phyloP scores from a whole-genome alignment of 805 yeast genomes.

The Suhomyces canberraensis region DNA sequence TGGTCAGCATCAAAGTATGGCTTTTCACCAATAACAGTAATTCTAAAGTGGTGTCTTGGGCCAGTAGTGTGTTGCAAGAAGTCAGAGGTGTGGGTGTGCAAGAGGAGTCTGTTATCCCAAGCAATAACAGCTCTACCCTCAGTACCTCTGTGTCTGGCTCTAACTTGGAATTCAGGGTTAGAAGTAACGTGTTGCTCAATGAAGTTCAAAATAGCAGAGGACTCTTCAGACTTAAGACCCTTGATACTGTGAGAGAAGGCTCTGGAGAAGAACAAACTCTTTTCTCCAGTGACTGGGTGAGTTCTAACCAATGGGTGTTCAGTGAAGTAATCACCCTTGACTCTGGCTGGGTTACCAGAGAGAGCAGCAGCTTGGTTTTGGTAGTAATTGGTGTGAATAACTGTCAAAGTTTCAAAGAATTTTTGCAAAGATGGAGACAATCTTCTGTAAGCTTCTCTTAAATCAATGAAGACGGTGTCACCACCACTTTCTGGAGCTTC shows the following conservation, averaged over 20 bases:
- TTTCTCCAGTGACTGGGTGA: slow-evolving; percentile 27
- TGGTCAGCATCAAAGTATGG: slow-evolving; percentile 16
- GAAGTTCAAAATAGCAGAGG: slow-evolving; percentile 19
- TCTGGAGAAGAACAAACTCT: slow-evolving; percentile 20
- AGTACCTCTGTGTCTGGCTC: slow-evolving; percentile 23
- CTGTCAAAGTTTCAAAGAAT: slow-evolving; percentile 22
- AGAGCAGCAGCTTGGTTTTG: slow-evolving; percentile 16
- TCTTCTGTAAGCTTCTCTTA: slow-evolving; percentile 24
- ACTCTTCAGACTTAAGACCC: slow-evolving; percentile 21
- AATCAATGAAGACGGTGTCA: slow-evolving; percentile 24
- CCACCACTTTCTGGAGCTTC: slow-evolving; percentile 27
- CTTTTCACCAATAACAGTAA: slow-evolving; percentile 24
- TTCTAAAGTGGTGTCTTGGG: slow-evolving; percentile 24
- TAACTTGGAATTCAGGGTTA: slow-evolving; percentile 25
- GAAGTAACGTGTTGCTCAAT: slow-evolving; percentile 19
- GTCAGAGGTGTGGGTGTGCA: slow-evolving; percentile 22
- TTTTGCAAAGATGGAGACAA: slow-evolving; percentile 21
- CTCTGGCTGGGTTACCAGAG: slow-evolving; percentile 13
- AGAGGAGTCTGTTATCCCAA: slow-evolving; percentile 24
- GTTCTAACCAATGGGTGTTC: slow-evolving; percentile 29
- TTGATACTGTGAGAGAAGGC: slow-evolving; percentile 20
- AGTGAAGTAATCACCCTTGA: slow-evolving; percentile 18
- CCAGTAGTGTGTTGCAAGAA: slow-evolving; percentile 21
- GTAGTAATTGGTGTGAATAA: slow-evolving; percentile 21
- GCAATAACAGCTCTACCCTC: slow-evolving; percentile 21